Evolutionary conservation across 2,329 filamentous ascomycete genomes (phyloP), one percentile per base, ranked within the genome.

Genomic region (Penicillium rolfsii): DNA sequence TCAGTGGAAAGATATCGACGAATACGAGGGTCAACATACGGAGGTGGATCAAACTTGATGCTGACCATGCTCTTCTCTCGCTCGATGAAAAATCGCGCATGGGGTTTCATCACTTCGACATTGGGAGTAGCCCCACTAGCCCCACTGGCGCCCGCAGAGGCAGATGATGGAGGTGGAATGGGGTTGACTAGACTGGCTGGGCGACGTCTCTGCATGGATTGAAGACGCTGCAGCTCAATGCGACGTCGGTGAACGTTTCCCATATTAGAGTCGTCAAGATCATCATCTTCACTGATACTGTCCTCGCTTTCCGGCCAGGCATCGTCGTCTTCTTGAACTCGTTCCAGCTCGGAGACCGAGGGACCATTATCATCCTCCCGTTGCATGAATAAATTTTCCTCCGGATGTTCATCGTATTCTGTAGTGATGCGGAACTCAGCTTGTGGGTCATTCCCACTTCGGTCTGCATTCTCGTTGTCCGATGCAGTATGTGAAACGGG

Each of bases 31-130:
- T 40, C 8, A n/a, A 68, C 77, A 49, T 76, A 79, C 77, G 74
- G 75, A 57, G 77, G 76, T 12, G 77, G 76, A 60, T 79, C 76
- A 56, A 98, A 97, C 60, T 87, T 89, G 69, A 98, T 90, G 14
- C 89, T 93, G 68, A 95, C 94, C 76, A 89, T 92, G 79, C 87
- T 91, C 79, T 92, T 93, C 69, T 89, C 86, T 74, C 88, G 86
- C 70, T 90, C 88, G 58, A 97, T 96, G 71, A 89, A 90, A 77
- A 98, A 97, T 30, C 87, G 86, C 2, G 92, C 91, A 74, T 92
- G 87, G 0, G 91, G 91, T 36, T 83, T 82, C 76, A 93, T 83
- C 4, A 91, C 78, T 45, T 85, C 84, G 30, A 56, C 24, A 14
- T 40, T 58, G 9, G 60, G 28, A 16, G 57, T 54, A 26, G 55